Evolutionary conservation across 2,329 filamentous ascomycete species (phyloP).

Genomic region (Coleophoma crateriformis): DNA sequence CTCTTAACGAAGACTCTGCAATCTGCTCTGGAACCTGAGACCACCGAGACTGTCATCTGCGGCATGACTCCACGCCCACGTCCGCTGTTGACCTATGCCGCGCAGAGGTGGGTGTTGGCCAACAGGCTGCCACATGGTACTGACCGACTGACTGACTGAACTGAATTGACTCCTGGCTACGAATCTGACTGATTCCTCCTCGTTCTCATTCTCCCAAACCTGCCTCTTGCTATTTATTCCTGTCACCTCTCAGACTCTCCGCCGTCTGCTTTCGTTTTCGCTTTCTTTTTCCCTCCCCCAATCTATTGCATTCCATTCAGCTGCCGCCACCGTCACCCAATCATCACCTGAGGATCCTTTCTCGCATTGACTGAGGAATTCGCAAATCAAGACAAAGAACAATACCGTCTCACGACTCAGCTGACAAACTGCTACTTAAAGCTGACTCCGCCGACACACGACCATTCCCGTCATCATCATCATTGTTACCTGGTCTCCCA

Average conservation of each 20-base stretch:
- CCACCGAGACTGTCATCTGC: no score
- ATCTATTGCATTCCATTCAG: slow-evolving; percentile 12
- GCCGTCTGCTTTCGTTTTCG: slow-evolving; percentile 1
- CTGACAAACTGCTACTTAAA: slow-evolving; percentile 8
- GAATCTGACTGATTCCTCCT: not conserved
- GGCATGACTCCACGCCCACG: not conserved
- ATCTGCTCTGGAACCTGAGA: no score
- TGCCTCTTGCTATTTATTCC: not conserved
- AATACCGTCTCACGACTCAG: slow-evolving; percentile 7
- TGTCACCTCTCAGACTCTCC: slow-evolving; percentile 8
- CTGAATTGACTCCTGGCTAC: no score
- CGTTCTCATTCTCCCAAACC: not conserved
- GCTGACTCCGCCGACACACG: slow-evolving; percentile 8
- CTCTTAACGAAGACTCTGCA: no score
- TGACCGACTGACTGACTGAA: no score
- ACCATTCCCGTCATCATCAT: slow-evolving; percentile 2
- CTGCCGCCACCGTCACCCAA: slow-evolving; percentile 2
- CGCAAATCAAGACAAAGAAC: slow-evolving; percentile 19
- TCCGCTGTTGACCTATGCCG: no score
- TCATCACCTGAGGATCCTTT: slow-evolving; percentile 4
- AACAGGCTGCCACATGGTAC: not conserved
- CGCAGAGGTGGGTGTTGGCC: not conserved
- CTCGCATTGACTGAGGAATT: slow-evolving; percentile 18
- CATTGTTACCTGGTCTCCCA: not conserved
- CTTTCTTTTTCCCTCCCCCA: not conserved